Evolutionary conservation across 2,329 filamentous ascomycete genomes (phyloP).

Genomic region (Eutypella sp.): DNA sequence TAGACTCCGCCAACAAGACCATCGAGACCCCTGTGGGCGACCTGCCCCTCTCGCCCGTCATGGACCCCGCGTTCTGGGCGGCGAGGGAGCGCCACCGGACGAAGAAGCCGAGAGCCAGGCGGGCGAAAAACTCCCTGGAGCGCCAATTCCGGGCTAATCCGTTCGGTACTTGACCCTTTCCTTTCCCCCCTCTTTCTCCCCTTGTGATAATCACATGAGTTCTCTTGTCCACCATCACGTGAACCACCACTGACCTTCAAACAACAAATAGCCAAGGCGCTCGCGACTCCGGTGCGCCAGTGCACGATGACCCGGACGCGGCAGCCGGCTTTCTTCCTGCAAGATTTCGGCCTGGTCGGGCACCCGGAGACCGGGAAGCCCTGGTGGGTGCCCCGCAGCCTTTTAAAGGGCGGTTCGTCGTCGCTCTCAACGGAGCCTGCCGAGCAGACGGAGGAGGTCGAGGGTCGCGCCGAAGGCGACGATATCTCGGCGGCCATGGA

Average conservation of each 20-base stretch:
- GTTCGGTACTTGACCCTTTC: constrained; percentile 46
- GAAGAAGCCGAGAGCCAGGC: constrained; percentile 30
- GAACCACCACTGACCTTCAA: too few species aligned
- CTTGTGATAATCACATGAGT: too few species aligned
- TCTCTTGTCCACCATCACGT: background rate
- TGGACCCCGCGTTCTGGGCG: constrained; percentile 46
- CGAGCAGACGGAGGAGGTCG: background rate
- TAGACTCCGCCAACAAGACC: constrained; percentile 37
- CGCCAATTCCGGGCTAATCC: constrained; percentile 56
- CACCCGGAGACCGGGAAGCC: constrained; percentile 48
- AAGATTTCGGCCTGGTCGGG: constrained; percentile 51
- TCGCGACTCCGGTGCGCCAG: constrained; percentile 54
- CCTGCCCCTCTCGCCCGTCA: constrained; percentile 50
- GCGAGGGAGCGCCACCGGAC: constrained; percentile 38
- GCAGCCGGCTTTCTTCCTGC: constrained; percentile 59
- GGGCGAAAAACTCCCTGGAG: constrained; percentile 44
- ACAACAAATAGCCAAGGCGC: constrained; percentile 52
- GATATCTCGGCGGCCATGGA: constrained; percentile 15
- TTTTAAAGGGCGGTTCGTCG: constrained; percentile 21
- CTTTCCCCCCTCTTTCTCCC: background rate
- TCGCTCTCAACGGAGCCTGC: constrained; percentile 2
- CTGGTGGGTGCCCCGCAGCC: constrained; percentile 52
- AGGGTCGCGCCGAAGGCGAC: background rate
- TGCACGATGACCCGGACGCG: constrained; percentile 44
- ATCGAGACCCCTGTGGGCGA: constrained; percentile 40